These are phyloP conservation scores for Candida gorgasii DNA, from an alignment of 805 yeast genomes.

Conservation along the genomic window DNA sequence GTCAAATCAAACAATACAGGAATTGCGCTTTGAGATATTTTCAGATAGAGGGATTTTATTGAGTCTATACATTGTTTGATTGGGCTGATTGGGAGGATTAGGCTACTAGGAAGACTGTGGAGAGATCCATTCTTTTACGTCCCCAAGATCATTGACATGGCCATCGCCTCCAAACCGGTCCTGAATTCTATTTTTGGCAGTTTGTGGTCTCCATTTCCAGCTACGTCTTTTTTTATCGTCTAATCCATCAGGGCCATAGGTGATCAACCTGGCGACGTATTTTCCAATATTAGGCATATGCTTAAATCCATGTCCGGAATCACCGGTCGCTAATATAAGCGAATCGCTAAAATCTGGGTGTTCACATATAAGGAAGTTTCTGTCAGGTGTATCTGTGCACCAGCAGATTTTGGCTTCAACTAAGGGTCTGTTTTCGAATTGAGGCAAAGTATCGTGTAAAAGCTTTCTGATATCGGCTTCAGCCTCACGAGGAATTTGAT, in stretches of 20 bases:
- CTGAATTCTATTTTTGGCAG: conserved; percentile 4
- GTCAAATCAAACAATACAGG: too few relatives aligned
- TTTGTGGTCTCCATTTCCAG: conserved; percentile 14
- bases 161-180: conserved; percentile 12
- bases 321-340: conserved; percentile 33
- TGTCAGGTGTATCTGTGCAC: conserved; percentile 38
- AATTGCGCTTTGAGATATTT: too few relatives aligned
- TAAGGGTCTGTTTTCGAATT: conserved; percentile 28
- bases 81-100: too few relatives aligned
- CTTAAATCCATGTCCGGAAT: conserved; percentile 35
- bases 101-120: too few relatives aligned
- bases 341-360: conserved; percentile 28
- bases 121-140: conserved; percentile 6
- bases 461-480: conserved; percentile 30
- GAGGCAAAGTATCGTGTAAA: conserved; percentile 32
- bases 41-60: too few relatives aligned
- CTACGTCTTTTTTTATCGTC: conserved; percentile 20
- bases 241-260: conserved; percentile 28
- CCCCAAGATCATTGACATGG: conserved; percentile 9
- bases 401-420: conserved; percentile 31
- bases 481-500: conserved; percentile 33
- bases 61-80: background rate
- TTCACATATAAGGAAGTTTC: conserved; percentile 28
- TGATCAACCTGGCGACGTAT: conserved; percentile 50
- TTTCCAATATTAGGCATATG: conserved; percentile 36